Percentiles rank a stretch among this genome's conserved stretches.
Evolutionary conservation across 106 monocot species (phyloP).

Genomic region (Apostasia ramifera): DNA sequence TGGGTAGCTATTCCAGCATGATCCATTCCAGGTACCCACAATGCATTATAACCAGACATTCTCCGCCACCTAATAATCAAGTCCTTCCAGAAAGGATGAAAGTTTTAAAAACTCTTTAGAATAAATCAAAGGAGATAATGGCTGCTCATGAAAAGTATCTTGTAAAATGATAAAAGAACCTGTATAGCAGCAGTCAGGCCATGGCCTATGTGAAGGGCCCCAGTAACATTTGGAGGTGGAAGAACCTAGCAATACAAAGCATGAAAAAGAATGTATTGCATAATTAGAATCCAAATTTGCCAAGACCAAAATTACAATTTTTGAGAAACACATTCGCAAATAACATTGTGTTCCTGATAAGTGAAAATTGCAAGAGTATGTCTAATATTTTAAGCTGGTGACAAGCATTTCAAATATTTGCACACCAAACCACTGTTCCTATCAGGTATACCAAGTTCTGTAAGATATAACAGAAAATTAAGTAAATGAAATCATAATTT

Average conservation of each 20-base stretch:
- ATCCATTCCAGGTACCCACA: constrained; percentile 99
- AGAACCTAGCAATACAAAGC: constrained; percentile 47
- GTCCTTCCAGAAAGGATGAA: constrained; percentile 44
- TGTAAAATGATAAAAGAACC: constrained; percentile 21
- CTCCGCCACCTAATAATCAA: constrained; percentile 69
- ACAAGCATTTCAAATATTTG: no score
- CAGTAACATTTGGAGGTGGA: constrained; percentile 96
- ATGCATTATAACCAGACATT: constrained; percentile 91
- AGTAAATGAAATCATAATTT: no score
- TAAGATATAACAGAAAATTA: no score
- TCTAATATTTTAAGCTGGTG: no score
- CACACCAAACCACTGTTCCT: no score
- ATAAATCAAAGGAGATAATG: neutral
- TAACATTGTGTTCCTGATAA: no score
- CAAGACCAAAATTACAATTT: neutral
- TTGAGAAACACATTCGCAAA: constrained; percentile 4
- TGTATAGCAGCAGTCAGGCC: constrained; percentile 84
- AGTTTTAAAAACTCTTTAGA: neutral
- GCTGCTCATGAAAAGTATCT: neutral
- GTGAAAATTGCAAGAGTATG: no score
- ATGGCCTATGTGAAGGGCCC: constrained; percentile 92
- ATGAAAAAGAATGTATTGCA: neutral
- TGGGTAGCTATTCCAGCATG: constrained; percentile 99
- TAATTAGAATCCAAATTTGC: no score
- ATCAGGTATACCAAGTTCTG: no score